A percentile compares a stretch with the other conserved stretches of the same genome.
Evolutionary conservation across 371 early-diverging fungal species (phyloP).

Genomic region (Mucor racemosus): DNA sequence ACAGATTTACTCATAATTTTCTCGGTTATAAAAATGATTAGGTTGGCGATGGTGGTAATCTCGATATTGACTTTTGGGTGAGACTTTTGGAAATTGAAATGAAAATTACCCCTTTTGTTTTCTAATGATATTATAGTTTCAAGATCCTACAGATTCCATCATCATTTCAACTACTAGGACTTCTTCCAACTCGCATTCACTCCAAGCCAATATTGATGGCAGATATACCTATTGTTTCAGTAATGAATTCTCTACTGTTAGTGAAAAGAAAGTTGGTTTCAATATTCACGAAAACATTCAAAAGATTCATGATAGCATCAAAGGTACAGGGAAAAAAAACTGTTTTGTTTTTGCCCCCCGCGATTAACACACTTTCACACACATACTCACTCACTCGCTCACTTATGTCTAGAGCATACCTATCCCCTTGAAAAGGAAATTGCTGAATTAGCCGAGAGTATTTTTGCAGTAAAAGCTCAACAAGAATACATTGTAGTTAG

Average conservation of each 20-base stretch:
- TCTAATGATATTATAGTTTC: constrained; percentile 12
- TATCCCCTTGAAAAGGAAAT: constrained; percentile 74
- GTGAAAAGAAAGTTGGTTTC: constrained; percentile 59
- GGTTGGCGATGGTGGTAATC: constrained; percentile 74
- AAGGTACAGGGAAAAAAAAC: constrained; percentile 29
- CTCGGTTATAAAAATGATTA: constrained; percentile 9
- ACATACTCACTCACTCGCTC: no score
- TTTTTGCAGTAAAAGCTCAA: constrained; percentile 72
- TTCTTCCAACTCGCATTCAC: constrained; percentile 57
- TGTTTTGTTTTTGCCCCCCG: not conserved
- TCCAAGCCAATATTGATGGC: constrained; percentile 63
- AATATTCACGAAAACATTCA: constrained; percentile 54
- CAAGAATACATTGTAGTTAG: constrained; percentile 75
- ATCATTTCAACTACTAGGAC: constrained; percentile 54
- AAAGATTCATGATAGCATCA: constrained; percentile 37
- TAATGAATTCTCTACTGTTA: constrained; percentile 61
- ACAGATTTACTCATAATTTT: not conserved
- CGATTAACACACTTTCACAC: no score
- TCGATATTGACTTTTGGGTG: constrained; percentile 81
- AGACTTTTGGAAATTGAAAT: not conserved
- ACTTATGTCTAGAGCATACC: constrained; percentile 39
- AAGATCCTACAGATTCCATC: constrained; percentile 51
- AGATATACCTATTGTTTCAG: constrained; percentile 79
- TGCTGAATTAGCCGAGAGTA: constrained; percentile 65
- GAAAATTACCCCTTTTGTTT: not conserved